Conservation (phyloP, 1,284 basidiomycete genomes). For the Cryptococcus floricola region DNA sequence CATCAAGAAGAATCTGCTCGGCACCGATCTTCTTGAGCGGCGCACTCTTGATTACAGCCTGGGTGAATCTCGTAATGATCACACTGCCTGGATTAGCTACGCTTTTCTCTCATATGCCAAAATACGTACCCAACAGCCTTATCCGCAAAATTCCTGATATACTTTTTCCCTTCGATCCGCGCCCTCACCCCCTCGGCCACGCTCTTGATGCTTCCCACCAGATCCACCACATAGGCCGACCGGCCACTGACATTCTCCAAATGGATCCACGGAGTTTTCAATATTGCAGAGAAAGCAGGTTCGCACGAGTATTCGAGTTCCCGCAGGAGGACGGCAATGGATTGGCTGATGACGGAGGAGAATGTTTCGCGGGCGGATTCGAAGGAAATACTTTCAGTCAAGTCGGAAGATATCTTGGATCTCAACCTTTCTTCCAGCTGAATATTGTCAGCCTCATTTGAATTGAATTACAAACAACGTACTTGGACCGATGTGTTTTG, state of each 20-base stretch:
- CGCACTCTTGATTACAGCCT: slow-evolving; percentile 76
- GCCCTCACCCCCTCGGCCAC: slow-evolving; percentile 46
- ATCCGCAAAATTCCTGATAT: slow-evolving; percentile 83
- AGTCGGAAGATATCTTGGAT: slow-evolving; percentile 71
- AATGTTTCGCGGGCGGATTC: slow-evolving; percentile 84
- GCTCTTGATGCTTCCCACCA: slow-evolving; percentile 84
- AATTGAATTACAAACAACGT: slow-evolving; percentile 12
- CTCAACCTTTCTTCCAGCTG: slow-evolving; percentile 89
- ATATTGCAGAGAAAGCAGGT: slow-evolving; percentile 66
- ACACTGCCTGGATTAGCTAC: slow-evolving; percentile 54
- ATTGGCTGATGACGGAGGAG: slow-evolving; percentile 74
- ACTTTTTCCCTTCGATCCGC: slow-evolving; percentile 85
- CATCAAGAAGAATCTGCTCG: slow-evolving; percentile 89
- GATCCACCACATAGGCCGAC: slow-evolving; percentile 71
- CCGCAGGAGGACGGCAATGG: slow-evolving; percentile 69
- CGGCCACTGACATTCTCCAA: slow-evolving; percentile 78
- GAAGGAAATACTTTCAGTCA: slow-evolving; percentile 73
- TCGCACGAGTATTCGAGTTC: slow-evolving; percentile 81
- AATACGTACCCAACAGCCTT: slow-evolving; percentile 73
- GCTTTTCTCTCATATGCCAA: slow-evolving; percentile 6
- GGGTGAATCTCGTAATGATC: slow-evolving; percentile 77
- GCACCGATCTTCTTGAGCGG: slow-evolving; percentile 86
- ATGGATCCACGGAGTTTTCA: slow-evolving; percentile 69
- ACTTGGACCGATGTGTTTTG: slow-evolving; percentile 84
- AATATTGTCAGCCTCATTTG: not conserved